phyloP scores from a whole-genome alignment of 768 basidiomycete genomes.

The Boletus reticulatus region DNA sequence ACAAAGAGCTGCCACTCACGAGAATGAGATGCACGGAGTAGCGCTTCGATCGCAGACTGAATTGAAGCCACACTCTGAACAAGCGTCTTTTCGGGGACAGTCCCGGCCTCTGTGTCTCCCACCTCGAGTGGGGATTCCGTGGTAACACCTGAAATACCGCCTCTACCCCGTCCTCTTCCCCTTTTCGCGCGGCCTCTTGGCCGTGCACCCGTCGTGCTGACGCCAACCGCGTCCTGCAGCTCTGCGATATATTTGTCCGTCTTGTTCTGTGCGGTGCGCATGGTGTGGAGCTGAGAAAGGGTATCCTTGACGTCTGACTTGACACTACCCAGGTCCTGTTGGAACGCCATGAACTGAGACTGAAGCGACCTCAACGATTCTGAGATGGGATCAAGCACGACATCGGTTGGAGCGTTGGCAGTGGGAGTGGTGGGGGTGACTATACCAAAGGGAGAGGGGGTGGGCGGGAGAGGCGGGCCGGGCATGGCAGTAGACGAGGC shows the following conservation, averaged over 20 bases:
- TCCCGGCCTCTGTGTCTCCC: neutral
- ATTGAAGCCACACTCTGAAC: slow-evolving; percentile 16
- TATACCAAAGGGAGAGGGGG: neutral
- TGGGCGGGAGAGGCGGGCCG: neutral
- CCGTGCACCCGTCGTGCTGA: neutral
- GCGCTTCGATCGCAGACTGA: slow-evolving; percentile 17
- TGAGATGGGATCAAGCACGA: neutral
- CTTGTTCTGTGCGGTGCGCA: slow-evolving; percentile 14
- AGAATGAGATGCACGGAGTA: slow-evolving; percentile 8
- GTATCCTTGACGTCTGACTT: slow-evolving; percentile 12
- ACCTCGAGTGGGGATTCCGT: neutral
- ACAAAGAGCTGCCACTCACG: slow-evolving; percentile 9
- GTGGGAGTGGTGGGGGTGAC: neutral
- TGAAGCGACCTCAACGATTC: slow-evolving; percentile 8
- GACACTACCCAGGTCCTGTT: slow-evolving; percentile 5
- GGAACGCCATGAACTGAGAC: slow-evolving; percentile 14
- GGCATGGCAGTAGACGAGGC: neutral
- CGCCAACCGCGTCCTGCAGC: slow-evolving; percentile 16
- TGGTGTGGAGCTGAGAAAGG: slow-evolving; percentile 14
- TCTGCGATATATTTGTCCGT: slow-evolving; percentile 4
- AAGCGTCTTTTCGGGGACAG: slow-evolving; percentile 1
- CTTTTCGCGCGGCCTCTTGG: neutral
- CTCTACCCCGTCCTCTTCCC: neutral
- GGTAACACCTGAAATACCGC: neutral
- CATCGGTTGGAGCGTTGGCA: too few relatives aligned